Evolutionary conservation across 441 rosid species (phyloP), one percentile per base, ranked within the genome.

Genomic region (Euphorbia schlechtendalii): DNA sequence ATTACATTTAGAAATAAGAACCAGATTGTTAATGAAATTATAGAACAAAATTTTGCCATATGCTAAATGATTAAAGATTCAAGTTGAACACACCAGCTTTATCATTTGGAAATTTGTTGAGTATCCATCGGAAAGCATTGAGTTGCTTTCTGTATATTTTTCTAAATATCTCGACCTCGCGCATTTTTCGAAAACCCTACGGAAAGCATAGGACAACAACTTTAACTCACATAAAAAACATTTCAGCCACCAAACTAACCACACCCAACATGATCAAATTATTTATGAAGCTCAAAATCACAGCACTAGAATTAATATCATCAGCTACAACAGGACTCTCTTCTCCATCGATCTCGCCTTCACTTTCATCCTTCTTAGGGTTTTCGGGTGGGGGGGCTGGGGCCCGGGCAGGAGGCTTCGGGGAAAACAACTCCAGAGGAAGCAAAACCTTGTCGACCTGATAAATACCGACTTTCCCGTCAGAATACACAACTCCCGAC

Each of bases 261-360:
- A 51, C 32, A 18, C 57, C 32, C 25, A 73, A 20, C 56, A 66
- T 40, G 61, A 65, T 38, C 55, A 61, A 51, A 59, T 56, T 21
- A 41, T 49, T 66, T 58, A 63, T 59, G 43, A 32, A 32, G 34
- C 34, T 32, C 34, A 62, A 12, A 22, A 58, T 71, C 24, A 51
- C 56, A 10, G 77, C 83, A 45, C 63, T 73, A 11, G 96, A 84
- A 32, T 6, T 32, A 27, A 74, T 72, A 59, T 80, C 85, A 36
- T 76, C 78, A 20, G 86, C 76, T 24, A 56, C 81, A 17, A 52
- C 77, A 7, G 82, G 79, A 18, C 72, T 65, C 4, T 68, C 82
- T 10, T 72, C 85, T 0, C 55, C 55, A 20, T 51, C 55, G 54
- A 21, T n/a, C n/a, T n/a, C n/a, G n/a, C 34, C 6, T 6, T 32